phyloP scores from a whole-genome alignment of 78 protist species.

The Dictyostelium firmibasis region DNA sequence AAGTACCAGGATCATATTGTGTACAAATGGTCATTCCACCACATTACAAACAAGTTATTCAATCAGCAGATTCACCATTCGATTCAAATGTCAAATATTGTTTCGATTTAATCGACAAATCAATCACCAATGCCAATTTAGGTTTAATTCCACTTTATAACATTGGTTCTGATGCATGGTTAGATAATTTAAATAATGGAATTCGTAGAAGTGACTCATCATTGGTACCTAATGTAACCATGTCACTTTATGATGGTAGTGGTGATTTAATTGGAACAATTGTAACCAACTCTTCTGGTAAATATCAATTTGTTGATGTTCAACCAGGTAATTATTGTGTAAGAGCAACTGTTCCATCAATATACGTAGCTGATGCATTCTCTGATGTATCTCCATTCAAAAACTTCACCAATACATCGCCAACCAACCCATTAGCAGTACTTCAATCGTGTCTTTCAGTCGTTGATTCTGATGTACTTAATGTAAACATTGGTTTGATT shows the following conservation, averaged over 20 bases:
- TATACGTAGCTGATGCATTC: background rate
- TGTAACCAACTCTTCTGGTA: background rate
- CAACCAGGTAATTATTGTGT: slow-evolving; percentile 17
- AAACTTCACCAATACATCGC: background rate
- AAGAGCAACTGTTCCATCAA: background rate
- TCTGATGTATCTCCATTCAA: background rate
- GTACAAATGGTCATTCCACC: slow-evolving; percentile 9
- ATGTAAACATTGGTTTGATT: background rate
- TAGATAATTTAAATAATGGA: background rate
- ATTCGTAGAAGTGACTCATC: background rate
- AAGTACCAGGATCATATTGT: slow-evolving; percentile 36
- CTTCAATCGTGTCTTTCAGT: background rate
- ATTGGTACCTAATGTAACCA: background rate
- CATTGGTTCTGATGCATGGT: slow-evolving; percentile 7
- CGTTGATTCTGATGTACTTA: background rate
- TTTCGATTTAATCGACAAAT: background rate
- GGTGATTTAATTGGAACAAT: background rate
- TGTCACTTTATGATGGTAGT: background rate
- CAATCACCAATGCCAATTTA: background rate
- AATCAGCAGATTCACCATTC: background rate
- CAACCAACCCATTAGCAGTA: background rate
- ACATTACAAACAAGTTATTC: background rate
- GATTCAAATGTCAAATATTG: background rate
- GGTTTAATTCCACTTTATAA: slow-evolving; percentile 4
- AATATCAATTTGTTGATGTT: background rate